These are phyloP conservation scores for Ailanthus altissimus DNA, from an alignment of 345 rosid genomes.

Conservation along the genomic window DNA sequence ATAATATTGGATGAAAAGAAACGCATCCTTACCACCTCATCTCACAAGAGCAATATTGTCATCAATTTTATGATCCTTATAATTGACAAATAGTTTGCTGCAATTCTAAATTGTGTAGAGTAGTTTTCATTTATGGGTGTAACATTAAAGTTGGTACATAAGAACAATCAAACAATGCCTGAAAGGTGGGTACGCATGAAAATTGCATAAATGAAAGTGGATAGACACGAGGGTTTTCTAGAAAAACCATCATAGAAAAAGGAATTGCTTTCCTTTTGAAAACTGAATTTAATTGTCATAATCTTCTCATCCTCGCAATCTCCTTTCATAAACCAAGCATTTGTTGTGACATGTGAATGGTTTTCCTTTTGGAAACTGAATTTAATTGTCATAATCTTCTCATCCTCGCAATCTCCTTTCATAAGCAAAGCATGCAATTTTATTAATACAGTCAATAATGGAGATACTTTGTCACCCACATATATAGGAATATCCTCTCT, in stretches of 20 bases:
- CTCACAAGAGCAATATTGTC: too few relatives aligned
- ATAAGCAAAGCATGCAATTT: not conserved
- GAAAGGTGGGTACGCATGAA: not conserved
- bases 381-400: conserved; percentile 29
- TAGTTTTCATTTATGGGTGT: too few relatives aligned
- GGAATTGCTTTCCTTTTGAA: not conserved
- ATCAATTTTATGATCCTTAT: not conserved
- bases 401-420: conserved; percentile 41
- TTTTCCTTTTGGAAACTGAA: not conserved
- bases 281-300: not conserved
- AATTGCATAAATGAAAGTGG: not conserved
- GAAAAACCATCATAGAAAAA: not conserved
- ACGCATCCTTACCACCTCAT: too few relatives aligned
- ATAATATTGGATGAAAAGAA: too few relatives aligned
- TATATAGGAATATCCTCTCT: too few relatives aligned
- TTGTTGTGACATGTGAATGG: conserved; percentile 1
- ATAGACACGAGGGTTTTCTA: not conserved
- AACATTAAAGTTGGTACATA: not conserved
- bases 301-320: conserved; percentile 51
- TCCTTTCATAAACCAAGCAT: conserved; percentile 10
- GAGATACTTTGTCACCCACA: conserved; percentile 6
- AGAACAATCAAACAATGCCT: not conserved
- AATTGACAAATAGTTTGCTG: not conserved
- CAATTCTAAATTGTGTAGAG: too few relatives aligned
- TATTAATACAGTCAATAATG: not conserved